Base-by-base conservation (phyloP, 768 basidiomycete genomes). In the Stropharia rugosoannulata region DNA sequence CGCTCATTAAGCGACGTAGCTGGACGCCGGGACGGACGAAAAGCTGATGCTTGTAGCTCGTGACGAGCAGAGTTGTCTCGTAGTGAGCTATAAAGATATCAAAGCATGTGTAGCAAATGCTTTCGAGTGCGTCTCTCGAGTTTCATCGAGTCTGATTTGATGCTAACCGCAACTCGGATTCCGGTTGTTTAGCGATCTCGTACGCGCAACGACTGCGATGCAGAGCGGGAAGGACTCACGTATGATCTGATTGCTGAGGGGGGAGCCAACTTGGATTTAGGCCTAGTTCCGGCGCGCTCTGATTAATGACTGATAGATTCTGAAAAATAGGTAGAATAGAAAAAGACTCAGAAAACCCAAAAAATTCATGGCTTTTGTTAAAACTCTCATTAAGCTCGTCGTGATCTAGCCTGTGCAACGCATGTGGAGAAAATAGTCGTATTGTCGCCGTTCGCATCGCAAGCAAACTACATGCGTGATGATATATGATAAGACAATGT, bases 51-150 rank as follows among this genome's bases (percentile, higher is more conserved):
- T 99, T 22, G 85, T 97, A 25, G 86, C 94, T 5, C 80, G 96
- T 44, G 96, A 99, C 68, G 97, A 98, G 68, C 95, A 96, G 75
- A 95, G 89, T 64, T 97, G 95, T 68, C 80, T 98, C 13, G 91
- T 96, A 8, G 94, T 97, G 39, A 91, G 85, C 67, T 97, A 95
- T 74, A 90, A 89, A 68, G 95, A 97, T 51, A 81, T 98, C 74
- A 95, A 91, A 73, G 68, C 81, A 2, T 95, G 91, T 67, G 79
- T 96, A 38, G 87, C 94, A 49, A 80, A 84, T 3, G 89, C 94
- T 8, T 96, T 95, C 68, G 78, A 78, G 94, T 95, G 58, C 49
- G 88, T 78, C 18, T 37, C 46, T 8, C 47, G 47, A 37, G 9
- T 19, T 42, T 43, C 43, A 4, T 41, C 25, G 22, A 13, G 49